Conservation (phyloP, 140 eudicot species). For the Erigeron philadelphicus region DNA sequence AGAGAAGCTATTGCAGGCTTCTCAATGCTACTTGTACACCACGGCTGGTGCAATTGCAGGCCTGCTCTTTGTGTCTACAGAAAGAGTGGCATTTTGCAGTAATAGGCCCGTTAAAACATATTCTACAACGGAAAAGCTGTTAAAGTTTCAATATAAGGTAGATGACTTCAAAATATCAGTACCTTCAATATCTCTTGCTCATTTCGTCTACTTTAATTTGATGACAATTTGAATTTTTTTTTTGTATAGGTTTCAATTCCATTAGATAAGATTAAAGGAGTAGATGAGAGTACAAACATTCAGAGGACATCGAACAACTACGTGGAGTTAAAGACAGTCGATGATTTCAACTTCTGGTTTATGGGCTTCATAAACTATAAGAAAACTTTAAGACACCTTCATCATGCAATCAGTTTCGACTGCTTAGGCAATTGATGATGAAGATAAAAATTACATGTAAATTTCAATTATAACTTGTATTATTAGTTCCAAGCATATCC, state of each 20-base stretch:
- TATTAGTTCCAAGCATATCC: neutral
- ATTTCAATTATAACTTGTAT: constrained; percentile 2
- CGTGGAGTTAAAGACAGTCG: constrained; percentile 33
- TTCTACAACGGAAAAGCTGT: constrained; percentile 37
- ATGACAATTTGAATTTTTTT: neutral
- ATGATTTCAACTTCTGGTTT: constrained; percentile 50
- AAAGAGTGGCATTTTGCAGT: constrained; percentile 47
- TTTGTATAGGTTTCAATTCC: constrained; percentile 39
- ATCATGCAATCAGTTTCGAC: constrained; percentile 23
- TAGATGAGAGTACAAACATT: constrained; percentile 21
- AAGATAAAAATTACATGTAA: neutral
- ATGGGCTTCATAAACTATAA: constrained; percentile 32
- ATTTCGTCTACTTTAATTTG: neutral
- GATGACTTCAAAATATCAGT: neutral
- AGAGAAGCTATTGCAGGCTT: constrained; percentile 38
- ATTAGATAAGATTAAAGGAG: constrained; percentile 31
- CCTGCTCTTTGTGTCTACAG: constrained; percentile 39
- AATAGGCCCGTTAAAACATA: constrained; percentile 32
- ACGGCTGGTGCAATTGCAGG: constrained; percentile 43
- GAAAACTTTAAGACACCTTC: constrained; percentile 34
- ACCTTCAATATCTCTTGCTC: neutral
- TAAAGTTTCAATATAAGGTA: constrained; percentile 29
- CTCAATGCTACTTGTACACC: constrained; percentile 29
- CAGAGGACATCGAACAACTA: constrained; percentile 38
- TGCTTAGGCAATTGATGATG: neutral